Evolutionary conservation across 2,329 filamentous ascomycete genomes (phyloP).

Genomic region (Talaromyces albobiverticillius): DNA sequence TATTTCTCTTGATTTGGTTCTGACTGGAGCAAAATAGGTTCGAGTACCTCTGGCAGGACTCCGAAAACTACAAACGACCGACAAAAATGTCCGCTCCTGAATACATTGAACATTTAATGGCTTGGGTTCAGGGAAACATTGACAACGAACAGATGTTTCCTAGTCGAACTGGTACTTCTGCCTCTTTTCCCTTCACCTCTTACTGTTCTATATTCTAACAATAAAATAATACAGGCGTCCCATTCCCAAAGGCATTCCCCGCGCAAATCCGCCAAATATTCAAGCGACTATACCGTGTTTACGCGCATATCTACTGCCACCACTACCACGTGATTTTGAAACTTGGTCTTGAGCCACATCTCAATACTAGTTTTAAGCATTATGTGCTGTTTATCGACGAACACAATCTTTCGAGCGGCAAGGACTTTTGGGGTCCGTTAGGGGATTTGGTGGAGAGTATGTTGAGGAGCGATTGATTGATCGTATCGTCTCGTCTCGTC

Average conservation of each 20-base stretch:
- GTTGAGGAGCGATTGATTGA: constrained; percentile 81
- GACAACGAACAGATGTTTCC: constrained; percentile 95
- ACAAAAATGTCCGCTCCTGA: constrained; percentile 97
- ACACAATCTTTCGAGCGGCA: constrained; percentile 84
- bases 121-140: constrained; percentile 91
- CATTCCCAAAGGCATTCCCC: constrained; percentile 91
- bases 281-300: constrained; percentile 97
- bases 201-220: not conserved
- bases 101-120: constrained; percentile 97
- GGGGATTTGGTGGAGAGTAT: constrained; percentile 97
- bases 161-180: constrained; percentile 71
- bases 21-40: constrained; percentile 57
- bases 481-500: too few species aligned
- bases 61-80: constrained; percentile 86
- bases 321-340: constrained; percentile 97
- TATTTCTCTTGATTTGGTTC: not conserved
- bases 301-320: constrained; percentile 99
- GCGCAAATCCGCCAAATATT: constrained; percentile 90
- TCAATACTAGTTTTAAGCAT: constrained; percentile 99
- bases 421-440: constrained; percentile 95
- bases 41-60: constrained; percentile 99
- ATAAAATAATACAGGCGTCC: constrained; percentile 61
- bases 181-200: constrained; percentile 19
- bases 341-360: constrained; percentile 89
- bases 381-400: constrained; percentile 99